Conservation (phyloP, 2,329 filamentous ascomycete genomes). For the Tolypocladium tropicale region DNA sequence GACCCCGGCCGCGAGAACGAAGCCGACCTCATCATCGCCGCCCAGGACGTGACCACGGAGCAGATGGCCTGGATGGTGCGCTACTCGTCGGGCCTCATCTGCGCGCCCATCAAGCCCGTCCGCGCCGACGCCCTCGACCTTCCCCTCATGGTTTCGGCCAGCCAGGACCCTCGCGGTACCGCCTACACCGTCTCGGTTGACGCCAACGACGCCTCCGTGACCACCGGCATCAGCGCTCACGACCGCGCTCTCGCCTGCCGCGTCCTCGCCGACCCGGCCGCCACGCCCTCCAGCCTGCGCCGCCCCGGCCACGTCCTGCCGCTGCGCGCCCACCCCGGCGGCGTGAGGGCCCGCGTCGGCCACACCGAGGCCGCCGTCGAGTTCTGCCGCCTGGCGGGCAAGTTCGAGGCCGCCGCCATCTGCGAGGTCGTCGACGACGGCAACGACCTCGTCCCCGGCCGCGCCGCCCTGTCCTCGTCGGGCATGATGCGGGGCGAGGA, state of each 20-base stretch:
- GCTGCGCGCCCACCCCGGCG: constrained; percentile 66
- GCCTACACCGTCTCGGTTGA: constrained; percentile 92
- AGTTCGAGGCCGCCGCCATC: constrained; percentile 68
- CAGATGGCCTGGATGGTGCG: constrained; percentile 97
- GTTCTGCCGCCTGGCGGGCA: constrained; percentile 77
- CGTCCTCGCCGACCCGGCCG: constrained; percentile 58
- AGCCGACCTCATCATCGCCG: constrained; percentile 94
- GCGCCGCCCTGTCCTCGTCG: constrained; percentile 53
- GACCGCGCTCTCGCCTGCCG: constrained; percentile 78
- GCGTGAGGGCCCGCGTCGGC: constrained; percentile 67
- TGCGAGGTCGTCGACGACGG: constrained; percentile 89
- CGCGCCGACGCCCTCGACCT: constrained; percentile 64
- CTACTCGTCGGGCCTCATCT: constrained; percentile 83
- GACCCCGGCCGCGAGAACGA: constrained; percentile 90
- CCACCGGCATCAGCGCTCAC: constrained; percentile 83
- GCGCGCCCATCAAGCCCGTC: constrained; percentile 65
- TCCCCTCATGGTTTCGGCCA: constrained; percentile 72
- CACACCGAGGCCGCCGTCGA: constrained; percentile 94
- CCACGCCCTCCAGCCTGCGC: constrained; percentile 53
- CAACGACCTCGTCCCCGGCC: constrained; percentile 52
- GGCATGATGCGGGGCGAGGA: constrained; percentile 89
- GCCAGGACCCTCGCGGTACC: constrained; percentile 77
- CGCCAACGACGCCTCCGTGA: constrained; percentile 58
- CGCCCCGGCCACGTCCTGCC: constrained; percentile 88
- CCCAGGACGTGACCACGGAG: constrained; percentile 68